A percentile compares a stretch with the other conserved stretches of the same genome.
Evolutionary conservation across 164 flowering plant genomes (phyloP).

Genomic region (Euptelea pleiosperma): DNA sequence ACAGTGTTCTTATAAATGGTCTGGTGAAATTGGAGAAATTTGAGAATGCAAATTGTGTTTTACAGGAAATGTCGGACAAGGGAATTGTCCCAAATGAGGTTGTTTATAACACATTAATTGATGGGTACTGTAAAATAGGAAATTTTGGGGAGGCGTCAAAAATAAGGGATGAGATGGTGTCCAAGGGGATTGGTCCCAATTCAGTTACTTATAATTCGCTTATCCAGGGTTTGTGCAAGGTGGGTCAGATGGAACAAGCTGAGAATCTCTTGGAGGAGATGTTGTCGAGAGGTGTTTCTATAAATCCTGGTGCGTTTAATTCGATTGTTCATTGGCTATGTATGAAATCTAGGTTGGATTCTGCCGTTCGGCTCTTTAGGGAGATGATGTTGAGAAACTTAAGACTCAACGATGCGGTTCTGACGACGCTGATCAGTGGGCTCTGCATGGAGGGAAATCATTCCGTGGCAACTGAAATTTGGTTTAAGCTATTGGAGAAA

Average conservation of each 20-base stretch:
- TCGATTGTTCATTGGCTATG: constrained; percentile 45
- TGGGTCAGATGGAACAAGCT: constrained; percentile 46
- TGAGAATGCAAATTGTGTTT: constrained; percentile 42
- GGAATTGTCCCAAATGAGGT: constrained; percentile 51
- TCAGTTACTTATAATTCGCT: constrained; percentile 55
- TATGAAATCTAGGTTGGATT: constrained; percentile 36
- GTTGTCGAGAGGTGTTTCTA: constrained; percentile 34
- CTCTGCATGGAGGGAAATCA: constrained; percentile 51
- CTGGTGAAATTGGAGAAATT: constrained; percentile 44
- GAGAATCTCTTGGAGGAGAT: constrained; percentile 45
- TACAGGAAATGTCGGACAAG: constrained; percentile 48
- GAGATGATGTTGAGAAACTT: constrained; percentile 58
- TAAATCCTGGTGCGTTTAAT: constrained; percentile 39
- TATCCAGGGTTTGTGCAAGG: constrained; percentile 47
- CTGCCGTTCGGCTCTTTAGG: constrained; percentile 39
- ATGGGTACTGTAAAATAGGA: constrained; percentile 57
- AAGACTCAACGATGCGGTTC: constrained; percentile 50
- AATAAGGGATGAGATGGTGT: constrained; percentile 54
- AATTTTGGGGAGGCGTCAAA: constrained; percentile 38
- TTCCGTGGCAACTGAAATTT: constrained; percentile 49
- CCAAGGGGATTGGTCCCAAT: constrained; percentile 47
- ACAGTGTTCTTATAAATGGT: constrained; percentile 55
- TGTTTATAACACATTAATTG: constrained; percentile 58
- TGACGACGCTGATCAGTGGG: constrained; percentile 45
- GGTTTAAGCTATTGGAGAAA: constrained; percentile 47